These are phyloP conservation scores for Pythium sukuiense DNA, from an alignment of 352 stramenopile genomes.

Conservation along the genomic window DNA sequence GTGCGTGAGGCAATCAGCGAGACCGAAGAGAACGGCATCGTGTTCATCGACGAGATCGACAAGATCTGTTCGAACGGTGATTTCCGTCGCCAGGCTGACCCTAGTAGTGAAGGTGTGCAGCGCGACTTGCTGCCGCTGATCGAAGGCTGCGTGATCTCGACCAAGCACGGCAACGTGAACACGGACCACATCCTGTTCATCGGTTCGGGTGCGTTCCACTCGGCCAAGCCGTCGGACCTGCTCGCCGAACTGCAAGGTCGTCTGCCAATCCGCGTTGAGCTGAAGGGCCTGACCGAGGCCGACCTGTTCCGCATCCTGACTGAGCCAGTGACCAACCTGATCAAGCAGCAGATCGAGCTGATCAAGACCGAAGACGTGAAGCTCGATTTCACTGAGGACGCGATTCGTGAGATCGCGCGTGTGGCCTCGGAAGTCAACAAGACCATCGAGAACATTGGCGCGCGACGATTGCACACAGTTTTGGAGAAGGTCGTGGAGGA, in stretches of 20 bases:
- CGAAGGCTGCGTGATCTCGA: slow-evolving; percentile 97
- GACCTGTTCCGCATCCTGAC: slow-evolving; percentile 99
- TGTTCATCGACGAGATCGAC: slow-evolving; percentile 99
- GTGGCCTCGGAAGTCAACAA: slow-evolving; percentile 95
- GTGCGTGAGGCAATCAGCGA: slow-evolving; percentile 83
- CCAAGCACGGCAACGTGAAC: slow-evolving; percentile 99
- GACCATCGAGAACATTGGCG: slow-evolving; percentile 99
- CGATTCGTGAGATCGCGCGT: slow-evolving; percentile 96
- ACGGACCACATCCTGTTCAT: slow-evolving; percentile 99
- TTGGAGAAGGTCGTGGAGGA: slow-evolving; percentile 99
- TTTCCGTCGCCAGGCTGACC: slow-evolving; percentile 92
- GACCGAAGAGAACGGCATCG: slow-evolving; percentile 98
- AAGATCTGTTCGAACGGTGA: slow-evolving; percentile 98
- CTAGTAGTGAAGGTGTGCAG: slow-evolving; percentile 98
- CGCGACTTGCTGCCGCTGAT: slow-evolving; percentile 98
- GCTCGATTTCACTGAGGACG: slow-evolving; percentile 96
- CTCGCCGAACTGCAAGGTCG: slow-evolving; percentile 98
- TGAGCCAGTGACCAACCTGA: slow-evolving; percentile 98
- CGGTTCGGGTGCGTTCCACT: slow-evolving; percentile 96
- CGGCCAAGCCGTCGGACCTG: slow-evolving; percentile 97
- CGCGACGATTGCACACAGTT: slow-evolving; percentile 96
- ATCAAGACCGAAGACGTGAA: slow-evolving; percentile 96
- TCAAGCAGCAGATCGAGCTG: slow-evolving; percentile 97
- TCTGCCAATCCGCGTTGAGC: slow-evolving; percentile 98
- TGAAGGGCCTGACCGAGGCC: slow-evolving; percentile 98